These are phyloP conservation scores for Falciphora oryzae DNA, from an alignment of 2,329 filamentous ascomycete species.

Conservation along the genomic window DNA sequence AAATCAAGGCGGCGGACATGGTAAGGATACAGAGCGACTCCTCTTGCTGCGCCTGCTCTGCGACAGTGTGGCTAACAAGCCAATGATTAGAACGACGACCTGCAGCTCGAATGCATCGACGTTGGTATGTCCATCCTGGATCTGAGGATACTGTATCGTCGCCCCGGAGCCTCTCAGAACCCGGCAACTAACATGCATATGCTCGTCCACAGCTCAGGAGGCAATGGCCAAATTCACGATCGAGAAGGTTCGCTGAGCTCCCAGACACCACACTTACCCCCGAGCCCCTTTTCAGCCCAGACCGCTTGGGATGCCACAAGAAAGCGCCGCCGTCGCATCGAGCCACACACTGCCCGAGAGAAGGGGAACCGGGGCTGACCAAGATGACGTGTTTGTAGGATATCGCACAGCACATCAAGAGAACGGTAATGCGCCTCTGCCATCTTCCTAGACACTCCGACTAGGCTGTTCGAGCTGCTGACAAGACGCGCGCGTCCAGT, in stretches of 20 bases:
- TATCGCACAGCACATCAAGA: constrained; percentile 93
- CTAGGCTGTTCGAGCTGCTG: background rate
- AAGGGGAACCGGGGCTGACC: background rate
- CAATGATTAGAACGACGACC: constrained; percentile 81
- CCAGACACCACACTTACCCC: background rate
- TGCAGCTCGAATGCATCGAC: constrained; percentile 94
- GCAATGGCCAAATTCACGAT: constrained; percentile 59
- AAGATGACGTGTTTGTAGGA: constrained; percentile 49
- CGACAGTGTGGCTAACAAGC: background rate
- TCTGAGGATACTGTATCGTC: background rate
- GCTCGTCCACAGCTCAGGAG: constrained; percentile 44
- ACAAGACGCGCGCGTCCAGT: constrained; percentile 47
- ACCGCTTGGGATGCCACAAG: background rate
- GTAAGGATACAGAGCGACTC: constrained; percentile 43
- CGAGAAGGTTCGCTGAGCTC: constrained; percentile 44
- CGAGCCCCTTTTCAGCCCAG: background rate
- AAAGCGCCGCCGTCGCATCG: background rate
- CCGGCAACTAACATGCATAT: background rate
- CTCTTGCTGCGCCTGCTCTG: background rate
- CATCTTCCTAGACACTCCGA: background rate
- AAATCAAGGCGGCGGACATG: constrained; percentile 99
- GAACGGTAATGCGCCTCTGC: constrained; percentile 55
- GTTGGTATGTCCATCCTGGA: constrained; percentile 62
- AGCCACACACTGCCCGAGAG: background rate
- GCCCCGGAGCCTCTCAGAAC: constrained; percentile 14